Base-by-base conservation (phyloP, 495 filamentous ascomycete species). In the Aspergillus coremiiformis region DNA sequence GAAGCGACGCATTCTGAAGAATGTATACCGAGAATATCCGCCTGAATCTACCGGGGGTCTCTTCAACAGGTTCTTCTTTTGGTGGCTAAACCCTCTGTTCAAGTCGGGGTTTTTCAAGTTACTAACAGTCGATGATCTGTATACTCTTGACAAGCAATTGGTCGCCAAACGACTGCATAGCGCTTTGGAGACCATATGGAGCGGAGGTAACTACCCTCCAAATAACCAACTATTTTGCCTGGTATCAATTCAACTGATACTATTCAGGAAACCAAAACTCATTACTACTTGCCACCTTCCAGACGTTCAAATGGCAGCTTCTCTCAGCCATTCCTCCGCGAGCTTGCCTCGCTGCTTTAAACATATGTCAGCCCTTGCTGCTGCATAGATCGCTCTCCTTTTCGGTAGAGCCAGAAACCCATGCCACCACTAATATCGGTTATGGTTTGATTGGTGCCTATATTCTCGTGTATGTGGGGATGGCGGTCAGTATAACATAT, bases 401-500 rank as follows among this genome's bases (percentile, higher is more conserved):
- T 42, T 74, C 78, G 4, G 50, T 69, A 7, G 58, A 75, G 46
- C 69, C 75, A 4, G 65, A 62, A 0, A 72, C 66, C 20, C 33
- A 55, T 7, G 58, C 51, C 45, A 67, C 67, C 5, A 72, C 60
- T 12, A 79, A 84, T 52, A 53, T 73, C 22, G 80, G 83, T 4
- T 83, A 84, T 59, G 83, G 82, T 3, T 62, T 85, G 45, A 83
- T 87, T 50, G 83, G 79, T n/a, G 84, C 83, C 1, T 82, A 78
- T 53, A 58, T 75, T 17, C 50, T 84, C 5, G 78, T 86, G 0
- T 87, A 86, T 53, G 53, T 70, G 21, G 82, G 83, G 0, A 75
- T 86, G 20, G 83, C 79, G 8, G 71, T 85, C 72, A 77, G 37
- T 81, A 75, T 50, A 76, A 73, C 19, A 76, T 76, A 4, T 75